These are phyloP conservation scores for Phascolomyces articulosus DNA, from an alignment of 371 early-diverging fungal genomes.

Conservation along the genomic window DNA sequence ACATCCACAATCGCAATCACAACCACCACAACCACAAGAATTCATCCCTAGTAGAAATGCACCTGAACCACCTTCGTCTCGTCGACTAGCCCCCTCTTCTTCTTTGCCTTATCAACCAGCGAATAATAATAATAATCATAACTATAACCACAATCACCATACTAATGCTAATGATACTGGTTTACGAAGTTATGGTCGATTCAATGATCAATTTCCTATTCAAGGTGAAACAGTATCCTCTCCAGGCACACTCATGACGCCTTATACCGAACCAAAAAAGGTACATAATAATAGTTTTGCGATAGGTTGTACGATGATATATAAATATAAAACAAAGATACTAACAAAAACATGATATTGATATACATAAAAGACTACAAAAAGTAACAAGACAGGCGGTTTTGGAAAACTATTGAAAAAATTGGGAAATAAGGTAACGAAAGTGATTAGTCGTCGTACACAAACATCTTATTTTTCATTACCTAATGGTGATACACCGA, in stretches of 20 bases:
- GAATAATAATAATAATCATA: too few relatives aligned
- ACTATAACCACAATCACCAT: too few relatives aligned
- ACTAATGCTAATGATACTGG: neutral
- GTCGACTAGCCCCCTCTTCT: conserved; percentile 3
- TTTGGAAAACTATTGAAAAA: conserved; percentile 8
- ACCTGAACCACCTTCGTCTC: conserved; percentile 5
- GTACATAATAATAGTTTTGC: neutral
- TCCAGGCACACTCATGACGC: neutral
- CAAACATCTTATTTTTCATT: neutral
- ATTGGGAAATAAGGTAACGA: conserved; percentile 2
- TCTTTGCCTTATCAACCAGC: neutral
- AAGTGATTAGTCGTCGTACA: neutral
- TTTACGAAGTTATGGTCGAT: neutral
- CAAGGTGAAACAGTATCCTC: neutral
- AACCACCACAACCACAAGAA: neutral
- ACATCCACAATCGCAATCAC: neutral
- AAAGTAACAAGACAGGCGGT: conserved; percentile 9
- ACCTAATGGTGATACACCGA: neutral
- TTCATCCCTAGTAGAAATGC: conserved; percentile 8
- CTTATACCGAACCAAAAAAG: conserved; percentile 1
- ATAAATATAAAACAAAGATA: too few relatives aligned
- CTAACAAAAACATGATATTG: neutral
- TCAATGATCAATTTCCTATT: neutral
- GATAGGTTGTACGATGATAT: too few relatives aligned
- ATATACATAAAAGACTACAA: neutral